These are phyloP conservation scores for Calonectria pteridis DNA, from an alignment of 2,329 filamentous ascomycete genomes.

Conservation along the genomic window DNA sequence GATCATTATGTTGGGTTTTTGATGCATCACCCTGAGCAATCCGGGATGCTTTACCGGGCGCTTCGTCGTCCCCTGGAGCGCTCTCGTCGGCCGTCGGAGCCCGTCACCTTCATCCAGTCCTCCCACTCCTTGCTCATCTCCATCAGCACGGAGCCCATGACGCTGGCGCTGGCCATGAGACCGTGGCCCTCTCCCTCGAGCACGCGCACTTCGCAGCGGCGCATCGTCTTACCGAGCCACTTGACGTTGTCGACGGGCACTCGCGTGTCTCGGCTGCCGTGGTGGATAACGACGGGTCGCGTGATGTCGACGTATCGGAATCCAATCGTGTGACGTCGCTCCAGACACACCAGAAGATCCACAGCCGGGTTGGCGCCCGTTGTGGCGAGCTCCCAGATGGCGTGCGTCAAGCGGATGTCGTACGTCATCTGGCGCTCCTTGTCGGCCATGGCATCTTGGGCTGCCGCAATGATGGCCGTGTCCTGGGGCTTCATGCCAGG, in stretches of 20 bases:
- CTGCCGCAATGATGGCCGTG: conserved; percentile 59
- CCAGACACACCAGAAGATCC: conserved; percentile 91
- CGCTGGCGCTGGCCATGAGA: conserved; percentile 91
- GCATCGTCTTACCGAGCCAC: conserved; percentile 96
- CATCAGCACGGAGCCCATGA: conserved; percentile 95
- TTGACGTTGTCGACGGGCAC: conserved; percentile 95
- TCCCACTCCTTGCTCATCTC: conserved; percentile 97
- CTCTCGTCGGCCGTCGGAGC: conserved; percentile 52
- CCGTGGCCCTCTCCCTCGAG: conserved; percentile 94
- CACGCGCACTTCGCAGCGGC: conserved; percentile 89
- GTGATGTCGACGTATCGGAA: conserved; percentile 98
- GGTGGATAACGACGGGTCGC: conserved; percentile 90
- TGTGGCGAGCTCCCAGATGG: conserved; percentile 94
- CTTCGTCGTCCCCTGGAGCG: conserved; percentile 48
- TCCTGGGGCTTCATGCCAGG: conserved; percentile 41
- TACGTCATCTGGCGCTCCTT: conserved; percentile 81
- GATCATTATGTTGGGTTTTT: neutral
- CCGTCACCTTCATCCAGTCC: conserved; percentile 79
- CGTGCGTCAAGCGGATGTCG: conserved; percentile 87
- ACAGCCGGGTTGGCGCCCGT: conserved; percentile 93
- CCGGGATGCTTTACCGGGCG: conserved; percentile 29
- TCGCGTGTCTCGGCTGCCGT: conserved; percentile 89
- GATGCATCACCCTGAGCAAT: neutral
- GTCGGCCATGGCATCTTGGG: conserved; percentile 73
- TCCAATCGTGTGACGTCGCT: conserved; percentile 90